Conservation (phyloP, 306 rosid genomes). For the Mimosa pudica region DNA sequence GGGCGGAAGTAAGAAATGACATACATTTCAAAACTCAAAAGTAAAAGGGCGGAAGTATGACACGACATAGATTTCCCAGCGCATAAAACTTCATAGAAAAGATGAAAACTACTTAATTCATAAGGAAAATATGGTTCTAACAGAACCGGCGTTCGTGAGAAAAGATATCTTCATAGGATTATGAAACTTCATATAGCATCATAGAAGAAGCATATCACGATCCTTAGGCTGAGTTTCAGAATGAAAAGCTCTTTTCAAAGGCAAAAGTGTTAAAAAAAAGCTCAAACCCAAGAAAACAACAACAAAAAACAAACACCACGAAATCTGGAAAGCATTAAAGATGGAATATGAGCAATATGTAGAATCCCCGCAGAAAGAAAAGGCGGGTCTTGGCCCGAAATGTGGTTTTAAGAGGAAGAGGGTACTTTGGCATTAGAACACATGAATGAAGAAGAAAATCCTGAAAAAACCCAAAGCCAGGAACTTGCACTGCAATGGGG, state of each 20-base stretch:
- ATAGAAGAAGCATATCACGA: background rate
- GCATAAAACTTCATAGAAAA: constrained; percentile 2
- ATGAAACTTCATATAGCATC: background rate
- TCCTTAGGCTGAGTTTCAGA: background rate
- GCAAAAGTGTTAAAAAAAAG: background rate
- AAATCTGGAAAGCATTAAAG: constrained; percentile 7
- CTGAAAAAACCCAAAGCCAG: background rate
- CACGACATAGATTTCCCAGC: constrained; percentile 15
- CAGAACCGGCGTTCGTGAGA: constrained; percentile 14
- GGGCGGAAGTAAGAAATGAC: constrained; percentile 6
- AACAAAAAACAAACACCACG: background rate
- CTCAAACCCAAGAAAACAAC: constrained; percentile 30
- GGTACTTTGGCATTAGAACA: constrained; percentile 11
- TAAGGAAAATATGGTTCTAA: constrained; percentile 19
- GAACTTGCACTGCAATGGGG: constrained; percentile 7
- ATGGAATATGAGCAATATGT: background rate
- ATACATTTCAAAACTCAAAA: background rate
- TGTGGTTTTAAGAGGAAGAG: constrained; percentile 15
- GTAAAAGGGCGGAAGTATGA: background rate
- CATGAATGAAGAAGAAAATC: constrained; percentile 8
- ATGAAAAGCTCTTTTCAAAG: background rate
- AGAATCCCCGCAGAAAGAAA: constrained; percentile 7
- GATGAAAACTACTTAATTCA: constrained; percentile 1
- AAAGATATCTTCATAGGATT: background rate
- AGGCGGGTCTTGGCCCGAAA: constrained; percentile 30